phyloP scores from a whole-genome alignment of 352 stramenopile genomes.

The Phytophthora colocasiae region DNA sequence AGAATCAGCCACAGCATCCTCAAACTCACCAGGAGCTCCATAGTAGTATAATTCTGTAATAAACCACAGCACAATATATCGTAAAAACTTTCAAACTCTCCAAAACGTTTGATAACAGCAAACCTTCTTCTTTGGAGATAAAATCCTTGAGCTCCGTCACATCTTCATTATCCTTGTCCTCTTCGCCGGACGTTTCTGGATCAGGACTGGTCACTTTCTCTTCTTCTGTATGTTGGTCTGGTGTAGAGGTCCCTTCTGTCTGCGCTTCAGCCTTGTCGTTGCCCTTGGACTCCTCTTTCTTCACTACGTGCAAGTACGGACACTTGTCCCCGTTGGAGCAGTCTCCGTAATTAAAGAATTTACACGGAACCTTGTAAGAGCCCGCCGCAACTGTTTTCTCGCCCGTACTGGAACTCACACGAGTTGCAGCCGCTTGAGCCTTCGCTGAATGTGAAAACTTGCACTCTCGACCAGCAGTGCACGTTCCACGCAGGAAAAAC shows the following conservation, averaged over 20 bases:
- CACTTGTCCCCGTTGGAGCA: conserved; percentile 72
- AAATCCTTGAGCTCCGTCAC: conserved; percentile 74
- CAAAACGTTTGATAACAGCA: background rate
- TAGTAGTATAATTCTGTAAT: conserved; percentile 79
- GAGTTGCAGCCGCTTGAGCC: conserved; percentile 28
- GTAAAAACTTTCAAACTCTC: conserved; percentile 1
- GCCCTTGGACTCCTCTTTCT: conserved; percentile 27
- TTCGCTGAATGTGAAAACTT: conserved; percentile 66
- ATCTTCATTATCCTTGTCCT: conserved; percentile 35
- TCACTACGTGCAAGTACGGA: conserved; percentile 66
- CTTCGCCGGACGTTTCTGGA: conserved; percentile 19
- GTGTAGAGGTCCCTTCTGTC: conserved; percentile 29
- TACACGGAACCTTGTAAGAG: conserved; percentile 63
- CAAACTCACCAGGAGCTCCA: conserved; percentile 73
- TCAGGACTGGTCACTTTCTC: conserved; percentile 32
- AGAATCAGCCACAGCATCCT: conserved; percentile 32
- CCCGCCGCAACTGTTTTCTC: conserved; percentile 53
- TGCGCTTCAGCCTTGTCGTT: conserved; percentile 43
- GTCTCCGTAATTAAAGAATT: conserved; percentile 73
- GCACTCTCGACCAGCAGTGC: conserved; percentile 66
- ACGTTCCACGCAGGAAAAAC: conserved; percentile 75
- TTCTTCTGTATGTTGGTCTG: conserved; percentile 37
- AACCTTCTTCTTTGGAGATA: conserved; percentile 83
- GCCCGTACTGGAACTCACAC: conserved; percentile 49
- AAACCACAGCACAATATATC: background rate